These are phyloP conservation scores for Suillus paluster DNA, from an alignment of 768 basidiomycete species.

Conservation along the genomic window DNA sequence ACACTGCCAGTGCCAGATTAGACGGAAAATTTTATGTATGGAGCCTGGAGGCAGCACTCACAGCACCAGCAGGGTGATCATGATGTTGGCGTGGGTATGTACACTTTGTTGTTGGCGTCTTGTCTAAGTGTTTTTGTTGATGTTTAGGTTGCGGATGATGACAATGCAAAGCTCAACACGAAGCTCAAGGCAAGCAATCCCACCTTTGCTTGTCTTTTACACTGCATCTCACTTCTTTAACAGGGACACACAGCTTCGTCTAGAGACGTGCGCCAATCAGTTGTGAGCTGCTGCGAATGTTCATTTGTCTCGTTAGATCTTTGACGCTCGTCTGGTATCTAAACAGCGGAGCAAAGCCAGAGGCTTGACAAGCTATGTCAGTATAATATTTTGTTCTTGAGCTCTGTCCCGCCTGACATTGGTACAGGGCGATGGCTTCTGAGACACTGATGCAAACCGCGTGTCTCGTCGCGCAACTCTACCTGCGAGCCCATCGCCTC, in stretches of 20 bases:
- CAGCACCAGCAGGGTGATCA: not conserved
- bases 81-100: not conserved
- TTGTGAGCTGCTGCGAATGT: not conserved
- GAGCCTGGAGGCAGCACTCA: constrained; percentile 56
- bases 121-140: not conserved
- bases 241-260: not conserved
- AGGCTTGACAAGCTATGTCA: too few relatives aligned
- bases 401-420: too few relatives aligned
- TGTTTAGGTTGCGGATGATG: not conserved
- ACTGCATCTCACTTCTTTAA: not conserved
- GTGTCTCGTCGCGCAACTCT: too few relatives aligned
- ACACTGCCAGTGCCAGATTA: constrained; percentile 79
- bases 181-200: not conserved
- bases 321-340: not conserved
- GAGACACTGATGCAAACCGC: too few relatives aligned
- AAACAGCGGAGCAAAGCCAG: too few relatives aligned
- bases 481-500: too few relatives aligned
- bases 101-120: not conserved
- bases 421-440: too few relatives aligned
- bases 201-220: too few relatives aligned
- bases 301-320: not conserved
- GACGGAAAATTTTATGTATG: constrained; percentile 81
- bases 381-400: too few relatives aligned
- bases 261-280: not conserved
- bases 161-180: not conserved